These are phyloP conservation scores for Ascochyta rabiei DNA, from an alignment of 2,329 filamentous ascomycete genomes.

Conservation along the genomic window DNA sequence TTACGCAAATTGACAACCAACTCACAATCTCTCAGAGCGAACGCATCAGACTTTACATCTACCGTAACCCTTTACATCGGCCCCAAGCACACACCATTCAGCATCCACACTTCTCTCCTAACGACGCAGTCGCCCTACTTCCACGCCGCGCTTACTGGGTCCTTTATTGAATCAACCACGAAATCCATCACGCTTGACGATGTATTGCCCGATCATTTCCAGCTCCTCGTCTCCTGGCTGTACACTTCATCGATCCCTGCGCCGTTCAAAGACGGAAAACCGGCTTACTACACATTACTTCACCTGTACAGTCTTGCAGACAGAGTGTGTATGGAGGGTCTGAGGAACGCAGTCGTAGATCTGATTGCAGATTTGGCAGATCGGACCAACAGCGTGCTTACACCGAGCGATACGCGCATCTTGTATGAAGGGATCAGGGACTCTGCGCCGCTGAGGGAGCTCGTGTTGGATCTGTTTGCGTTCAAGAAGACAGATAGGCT, in stretches of 20 bases:
- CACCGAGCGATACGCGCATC: slow-evolving; percentile 56
- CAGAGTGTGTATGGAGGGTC: slow-evolving; percentile 53
- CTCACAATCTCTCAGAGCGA: slow-evolving; percentile 35
- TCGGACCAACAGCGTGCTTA: slow-evolving; percentile 56
- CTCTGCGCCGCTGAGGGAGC: slow-evolving; percentile 45
- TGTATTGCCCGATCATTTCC: slow-evolving; percentile 54
- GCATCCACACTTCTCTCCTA: slow-evolving; percentile 57
- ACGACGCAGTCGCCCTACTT: slow-evolving; percentile 57
- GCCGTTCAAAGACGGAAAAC: slow-evolving; percentile 54
- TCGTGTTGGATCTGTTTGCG: slow-evolving; percentile 58
- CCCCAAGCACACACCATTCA: slow-evolving; percentile 48
- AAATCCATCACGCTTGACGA: slow-evolving; percentile 53
- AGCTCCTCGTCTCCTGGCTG: slow-evolving; percentile 59
- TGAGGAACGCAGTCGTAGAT: slow-evolving; percentile 54
- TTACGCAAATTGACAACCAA: not conserved
- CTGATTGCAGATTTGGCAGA: slow-evolving; percentile 54
- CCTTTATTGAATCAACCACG: slow-evolving; percentile 53
- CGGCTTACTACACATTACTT: slow-evolving; percentile 58
- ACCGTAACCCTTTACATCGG: slow-evolving; percentile 49
- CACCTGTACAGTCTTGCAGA: slow-evolving; percentile 56
- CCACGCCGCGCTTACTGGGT: slow-evolving; percentile 55
- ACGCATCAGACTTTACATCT: slow-evolving; percentile 50
- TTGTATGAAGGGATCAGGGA: slow-evolving; percentile 54
- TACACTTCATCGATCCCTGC: slow-evolving; percentile 52
- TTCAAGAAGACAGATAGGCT: slow-evolving; percentile 60